phyloP scores from a whole-genome alignment of 257 asterid genomes.

The Lycium ferocissimum region DNA sequence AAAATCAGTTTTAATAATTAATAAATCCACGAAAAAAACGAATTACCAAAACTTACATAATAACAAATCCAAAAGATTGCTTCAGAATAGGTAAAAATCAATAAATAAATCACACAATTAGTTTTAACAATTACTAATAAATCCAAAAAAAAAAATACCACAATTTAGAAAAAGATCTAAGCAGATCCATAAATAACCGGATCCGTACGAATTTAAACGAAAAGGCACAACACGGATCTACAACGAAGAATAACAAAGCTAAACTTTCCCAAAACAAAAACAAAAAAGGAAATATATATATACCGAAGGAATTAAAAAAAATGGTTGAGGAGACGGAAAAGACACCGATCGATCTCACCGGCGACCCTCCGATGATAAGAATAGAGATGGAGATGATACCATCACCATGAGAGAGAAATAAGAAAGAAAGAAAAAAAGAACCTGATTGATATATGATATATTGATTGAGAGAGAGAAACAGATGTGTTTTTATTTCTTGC shows the following conservation, averaged over 20 bases:
- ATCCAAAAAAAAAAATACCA: slow-evolving; percentile 11
- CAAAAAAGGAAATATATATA: background rate
- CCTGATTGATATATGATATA: background rate
- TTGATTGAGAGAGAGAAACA: slow-evolving; percentile 30
- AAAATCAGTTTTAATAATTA: slow-evolving; percentile 1
- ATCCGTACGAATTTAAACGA: background rate
- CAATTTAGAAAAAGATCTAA: slow-evolving; percentile 28
- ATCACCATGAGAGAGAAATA: slow-evolving; percentile 45
- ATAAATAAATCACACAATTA: background rate
- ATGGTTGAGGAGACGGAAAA: slow-evolving; percentile 39
- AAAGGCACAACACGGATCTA: background rate
- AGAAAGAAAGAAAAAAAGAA: slow-evolving; percentile 23
- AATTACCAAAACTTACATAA: background rate
- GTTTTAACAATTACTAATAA: slow-evolving; percentile 6
- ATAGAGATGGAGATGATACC: slow-evolving; percentile 47
- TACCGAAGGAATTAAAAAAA: slow-evolving; percentile 45
- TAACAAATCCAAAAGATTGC: background rate
- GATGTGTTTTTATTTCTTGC: slow-evolving; percentile 24
- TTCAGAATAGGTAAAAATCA: slow-evolving; percentile 7
- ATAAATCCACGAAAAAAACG: background rate
- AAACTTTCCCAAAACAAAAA: background rate
- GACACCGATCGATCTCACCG: slow-evolving; percentile 65
- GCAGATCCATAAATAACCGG: slow-evolving; percentile 24
- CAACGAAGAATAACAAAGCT: background rate
- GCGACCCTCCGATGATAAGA: slow-evolving; percentile 53